A percentile compares a stretch with the other conserved stretches of the same genome.
Evolutionary conservation across 768 basidiomycete genomes (phyloP).

Genomic region (Nidularia sp.): DNA sequence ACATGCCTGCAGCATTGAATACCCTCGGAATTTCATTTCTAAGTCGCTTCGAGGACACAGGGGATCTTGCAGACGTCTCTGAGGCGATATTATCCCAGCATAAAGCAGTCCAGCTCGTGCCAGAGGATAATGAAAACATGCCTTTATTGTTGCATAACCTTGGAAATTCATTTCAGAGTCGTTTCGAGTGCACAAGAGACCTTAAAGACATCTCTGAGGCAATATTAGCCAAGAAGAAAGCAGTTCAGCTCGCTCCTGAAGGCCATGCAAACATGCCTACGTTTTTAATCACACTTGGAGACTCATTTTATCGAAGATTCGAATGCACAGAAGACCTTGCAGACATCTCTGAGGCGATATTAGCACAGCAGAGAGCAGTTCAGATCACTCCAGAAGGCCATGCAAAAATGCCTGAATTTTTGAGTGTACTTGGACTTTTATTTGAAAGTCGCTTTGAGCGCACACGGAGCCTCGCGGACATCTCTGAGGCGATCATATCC

Average conservation of each 20-base stretch:
- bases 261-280: background rate
- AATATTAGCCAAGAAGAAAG: constrained; percentile 1
- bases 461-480: constrained; percentile 13
- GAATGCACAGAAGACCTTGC: constrained; percentile 6
- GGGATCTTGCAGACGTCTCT: constrained; percentile 15
- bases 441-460: constrained; percentile 16
- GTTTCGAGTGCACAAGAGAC: background rate
- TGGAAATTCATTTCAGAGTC: constrained; percentile 2
- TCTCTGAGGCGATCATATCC: constrained; percentile 16
- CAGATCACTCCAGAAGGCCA: constrained; percentile 12
- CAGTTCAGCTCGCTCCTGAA: constrained; percentile 11
- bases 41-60: constrained; percentile 10
- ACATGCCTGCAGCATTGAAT: background rate
- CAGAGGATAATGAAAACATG: background rate
- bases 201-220: background rate
- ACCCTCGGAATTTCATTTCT: background rate
- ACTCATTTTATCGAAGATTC: constrained; percentile 10
- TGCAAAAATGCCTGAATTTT: constrained; percentile 6
- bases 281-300: constrained; percentile 5
- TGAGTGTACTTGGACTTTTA: constrained; percentile 7
- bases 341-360: constrained; percentile 16
- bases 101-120: background rate
- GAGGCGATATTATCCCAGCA: constrained; percentile 7
- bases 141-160: constrained; percentile 1
- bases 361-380: constrained; percentile 5